phyloP scores from a whole-genome alignment of 202 grass and related monocot species.

The Schoenoplectus tabernaemontani region DNA sequence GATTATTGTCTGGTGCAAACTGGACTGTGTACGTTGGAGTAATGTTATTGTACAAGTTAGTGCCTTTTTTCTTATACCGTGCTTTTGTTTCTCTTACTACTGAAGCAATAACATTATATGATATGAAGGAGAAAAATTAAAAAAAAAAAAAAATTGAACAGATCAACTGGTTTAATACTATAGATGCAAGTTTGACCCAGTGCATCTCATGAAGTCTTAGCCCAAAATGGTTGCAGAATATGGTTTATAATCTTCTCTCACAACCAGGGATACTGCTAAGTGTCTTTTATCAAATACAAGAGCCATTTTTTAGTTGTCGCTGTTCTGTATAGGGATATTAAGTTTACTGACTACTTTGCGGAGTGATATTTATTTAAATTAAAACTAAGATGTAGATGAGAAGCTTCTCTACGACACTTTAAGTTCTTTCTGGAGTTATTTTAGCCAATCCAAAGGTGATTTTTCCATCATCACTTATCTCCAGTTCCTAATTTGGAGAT shows the following conservation, averaged over 20 bases:
- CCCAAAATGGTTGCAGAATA: no score
- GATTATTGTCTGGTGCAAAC: neutral
- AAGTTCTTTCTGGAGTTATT: constrained; percentile 97
- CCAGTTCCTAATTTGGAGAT: no score
- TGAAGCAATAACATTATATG: neutral
- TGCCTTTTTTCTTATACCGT: neutral
- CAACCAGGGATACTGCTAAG: no score
- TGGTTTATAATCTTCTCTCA: no score
- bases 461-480: neutral
- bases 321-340: neutral
- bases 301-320: no score
- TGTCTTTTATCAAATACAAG: no score
- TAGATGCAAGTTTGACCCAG: neutral
- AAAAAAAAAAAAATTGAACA: neutral
- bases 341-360: neutral
- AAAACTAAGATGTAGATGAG: constrained; percentile 83
- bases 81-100: neutral
- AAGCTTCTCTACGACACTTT: constrained; percentile 99
- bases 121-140: neutral
- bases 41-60: neutral
- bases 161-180: neutral
- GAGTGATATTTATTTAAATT: constrained; percentile 1
- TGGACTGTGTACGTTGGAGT: neutral
- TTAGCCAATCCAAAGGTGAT: constrained; percentile 96
- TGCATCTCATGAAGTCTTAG: no score